Percentiles rank a stretch among this genome's conserved stretches.
Evolutionary conservation across 495 filamentous ascomycete species (phyloP).

Genomic region (Penicillium silybi): DNA sequence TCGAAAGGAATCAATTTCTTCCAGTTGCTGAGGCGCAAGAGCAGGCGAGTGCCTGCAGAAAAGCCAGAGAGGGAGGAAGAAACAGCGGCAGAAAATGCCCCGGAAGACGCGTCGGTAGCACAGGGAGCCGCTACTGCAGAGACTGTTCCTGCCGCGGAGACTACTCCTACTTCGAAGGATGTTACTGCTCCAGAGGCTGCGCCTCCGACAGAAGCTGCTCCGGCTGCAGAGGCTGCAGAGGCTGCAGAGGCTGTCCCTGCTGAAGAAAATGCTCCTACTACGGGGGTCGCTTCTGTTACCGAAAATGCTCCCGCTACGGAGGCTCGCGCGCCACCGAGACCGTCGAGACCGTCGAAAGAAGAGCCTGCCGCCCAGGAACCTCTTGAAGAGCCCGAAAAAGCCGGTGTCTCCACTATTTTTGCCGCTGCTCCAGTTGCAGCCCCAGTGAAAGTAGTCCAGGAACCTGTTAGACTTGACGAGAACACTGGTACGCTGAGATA

Average conservation of each 20-base stretch:
- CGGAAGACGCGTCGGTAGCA: constrained; percentile 8
- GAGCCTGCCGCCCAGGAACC: constrained; percentile 1
- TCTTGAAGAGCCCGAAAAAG: constrained; percentile 1
- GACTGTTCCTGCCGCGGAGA: constrained; percentile 1
- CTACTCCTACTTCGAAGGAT: constrained; percentile 3
- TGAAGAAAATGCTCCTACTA: background rate
- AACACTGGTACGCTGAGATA: background rate
- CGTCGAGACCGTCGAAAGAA: background rate
- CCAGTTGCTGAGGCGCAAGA: constrained; percentile 26
- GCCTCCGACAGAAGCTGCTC: background rate
- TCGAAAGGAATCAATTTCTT: constrained; percentile 25
- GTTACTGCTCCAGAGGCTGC: constrained; percentile 3
- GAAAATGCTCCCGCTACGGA: background rate
- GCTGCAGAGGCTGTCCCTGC: constrained; percentile 10
- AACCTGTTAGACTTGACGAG: background rate
- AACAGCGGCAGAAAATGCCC: constrained; percentile 1
- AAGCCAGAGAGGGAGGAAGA: constrained; percentile 7
- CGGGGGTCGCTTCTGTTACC: background rate
- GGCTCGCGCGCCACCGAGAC: background rate
- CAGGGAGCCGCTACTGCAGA: background rate
- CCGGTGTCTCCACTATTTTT: constrained; percentile 5
- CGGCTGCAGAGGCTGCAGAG: constrained; percentile 5
- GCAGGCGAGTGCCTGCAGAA: constrained; percentile 16
- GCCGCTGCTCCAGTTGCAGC: constrained; percentile 4
- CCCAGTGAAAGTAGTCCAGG: constrained; percentile 2